phyloP scores from a whole-genome alignment of 345 rosid species.

The Angophora floribunda region DNA sequence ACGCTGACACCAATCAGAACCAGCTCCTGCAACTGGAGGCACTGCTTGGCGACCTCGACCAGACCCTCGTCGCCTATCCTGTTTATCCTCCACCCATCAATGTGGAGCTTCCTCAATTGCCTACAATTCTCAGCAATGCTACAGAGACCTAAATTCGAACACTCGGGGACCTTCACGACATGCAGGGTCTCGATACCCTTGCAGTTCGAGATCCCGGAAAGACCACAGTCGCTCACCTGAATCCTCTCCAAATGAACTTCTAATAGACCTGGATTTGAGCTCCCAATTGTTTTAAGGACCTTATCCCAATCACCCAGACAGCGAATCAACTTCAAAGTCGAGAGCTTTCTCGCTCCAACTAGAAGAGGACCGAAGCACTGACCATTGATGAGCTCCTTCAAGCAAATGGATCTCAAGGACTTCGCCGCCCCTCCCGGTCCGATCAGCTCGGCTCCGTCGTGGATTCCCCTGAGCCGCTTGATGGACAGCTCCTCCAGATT shows the following conservation, averaged over 20 bases:
- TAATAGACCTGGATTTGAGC: conserved; percentile 7
- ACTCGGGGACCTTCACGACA: conserved; percentile 68
- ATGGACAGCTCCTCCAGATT: conserved; percentile 48
- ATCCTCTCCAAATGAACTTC: conserved; percentile 83
- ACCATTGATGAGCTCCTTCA: conserved; percentile 79
- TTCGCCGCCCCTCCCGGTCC: conserved; percentile 22
- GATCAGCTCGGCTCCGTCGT: conserved; percentile 29
- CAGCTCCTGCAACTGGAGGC: conserved; percentile 63
- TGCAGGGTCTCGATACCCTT: conserved; percentile 55
- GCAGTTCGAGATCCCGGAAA: conserved; percentile 47
- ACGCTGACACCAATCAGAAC: conserved; percentile 76
- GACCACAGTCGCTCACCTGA: conserved; percentile 59
- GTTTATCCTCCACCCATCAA: conserved; percentile 84
- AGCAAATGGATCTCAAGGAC: conserved; percentile 49
- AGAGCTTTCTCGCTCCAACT: conserved; percentile 33
- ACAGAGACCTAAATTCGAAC: conserved; percentile 60
- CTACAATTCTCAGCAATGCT: conserved; percentile 60
- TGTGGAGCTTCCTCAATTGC: conserved; percentile 68
- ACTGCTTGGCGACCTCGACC: conserved; percentile 53
- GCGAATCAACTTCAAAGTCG: conserved; percentile 55
- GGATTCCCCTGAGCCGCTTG: conserved; percentile 58
- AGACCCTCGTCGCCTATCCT: conserved; percentile 86
- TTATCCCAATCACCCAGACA: conserved; percentile 85
- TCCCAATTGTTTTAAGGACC: conserved; percentile 41
- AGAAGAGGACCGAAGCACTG: conserved; percentile 57